A percentile compares a stretch with the other conserved stretches of the same genome.
These are phyloP conservation scores for Ampelomyces quisqualis DNA, from an alignment of 2,329 filamentous ascomycete genomes.

Conservation along the genomic window DNA sequence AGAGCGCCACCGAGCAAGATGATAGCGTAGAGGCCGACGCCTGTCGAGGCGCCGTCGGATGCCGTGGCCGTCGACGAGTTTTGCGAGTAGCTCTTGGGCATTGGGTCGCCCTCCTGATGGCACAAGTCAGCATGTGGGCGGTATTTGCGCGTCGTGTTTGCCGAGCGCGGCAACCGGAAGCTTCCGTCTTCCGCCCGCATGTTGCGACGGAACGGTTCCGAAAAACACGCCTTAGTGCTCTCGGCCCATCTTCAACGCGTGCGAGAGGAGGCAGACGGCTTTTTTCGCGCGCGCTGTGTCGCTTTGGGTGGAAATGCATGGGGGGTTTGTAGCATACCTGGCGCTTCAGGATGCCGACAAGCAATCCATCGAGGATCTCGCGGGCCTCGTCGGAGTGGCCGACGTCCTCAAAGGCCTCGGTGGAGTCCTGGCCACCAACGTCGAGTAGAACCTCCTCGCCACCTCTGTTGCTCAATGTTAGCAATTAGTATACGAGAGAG, in stretches of 20 bases:
- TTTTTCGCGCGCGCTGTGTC: neutral
- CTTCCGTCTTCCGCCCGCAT: neutral
- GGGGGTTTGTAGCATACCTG: slow-evolving; percentile 25
- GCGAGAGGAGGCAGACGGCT: neutral
- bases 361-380: slow-evolving; percentile 71
- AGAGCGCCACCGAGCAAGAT: slow-evolving; percentile 73
- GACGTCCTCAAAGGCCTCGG: slow-evolving; percentile 98
- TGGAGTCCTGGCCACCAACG: slow-evolving; percentile 91
- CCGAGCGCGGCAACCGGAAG: neutral
- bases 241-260: neutral
- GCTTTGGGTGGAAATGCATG: neutral
- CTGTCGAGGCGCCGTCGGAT: slow-evolving; percentile 58
- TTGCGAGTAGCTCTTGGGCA: slow-evolving; percentile 61
- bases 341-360: slow-evolving; percentile 43
- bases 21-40: slow-evolving; percentile 78
- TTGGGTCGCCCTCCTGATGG: slow-evolving; percentile 69
- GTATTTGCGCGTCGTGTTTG: slow-evolving; percentile 1
- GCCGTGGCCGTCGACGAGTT: slow-evolving; percentile 52
- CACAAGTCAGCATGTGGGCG: slow-evolving; percentile 8
- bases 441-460: slow-evolving; percentile 98
- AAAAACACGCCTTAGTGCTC: slow-evolving; percentile 3
- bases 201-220: slow-evolving; percentile 24
- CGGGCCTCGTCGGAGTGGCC: slow-evolving; percentile 98
- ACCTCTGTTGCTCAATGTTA: slow-evolving; percentile 61
- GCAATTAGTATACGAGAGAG: too few species aligned